phyloP scores from a whole-genome alignment of 768 basidiomycete genomes.

The Hemileccinum impolitum region DNA sequence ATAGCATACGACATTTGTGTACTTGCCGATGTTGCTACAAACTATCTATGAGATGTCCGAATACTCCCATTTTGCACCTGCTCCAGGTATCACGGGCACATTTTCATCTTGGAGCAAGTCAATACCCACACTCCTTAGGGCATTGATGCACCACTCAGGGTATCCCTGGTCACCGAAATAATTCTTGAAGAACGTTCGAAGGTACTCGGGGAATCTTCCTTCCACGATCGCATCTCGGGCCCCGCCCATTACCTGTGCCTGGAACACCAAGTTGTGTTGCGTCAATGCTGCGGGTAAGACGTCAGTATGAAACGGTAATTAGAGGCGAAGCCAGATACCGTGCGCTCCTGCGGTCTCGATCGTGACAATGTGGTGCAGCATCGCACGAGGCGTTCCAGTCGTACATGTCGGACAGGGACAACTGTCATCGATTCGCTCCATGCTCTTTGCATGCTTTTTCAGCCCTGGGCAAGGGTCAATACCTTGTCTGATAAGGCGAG shows the following conservation, averaged over 20 bases:
- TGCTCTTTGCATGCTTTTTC: constrained; percentile 65
- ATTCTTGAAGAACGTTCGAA: constrained; percentile 67
- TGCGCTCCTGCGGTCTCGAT: constrained; percentile 86
- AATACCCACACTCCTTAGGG: constrained; percentile 76
- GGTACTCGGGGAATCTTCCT: constrained; percentile 75
- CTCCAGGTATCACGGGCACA: constrained; percentile 52
- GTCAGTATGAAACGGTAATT: constrained; percentile 19
- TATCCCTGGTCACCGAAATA: constrained; percentile 81
- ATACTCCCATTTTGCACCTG: constrained; percentile 81
- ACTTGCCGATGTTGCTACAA: not conserved
- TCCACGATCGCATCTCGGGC: constrained; percentile 78
- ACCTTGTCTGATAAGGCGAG: not conserved
- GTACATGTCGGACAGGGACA: constrained; percentile 89
- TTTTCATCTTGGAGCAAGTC: constrained; percentile 64
- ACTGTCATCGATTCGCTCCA: constrained; percentile 64
- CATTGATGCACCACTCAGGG: constrained; percentile 87
- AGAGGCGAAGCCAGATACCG: constrained; percentile 41
- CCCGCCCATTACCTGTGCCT: constrained; percentile 84
- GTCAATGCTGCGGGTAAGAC: constrained; percentile 56
- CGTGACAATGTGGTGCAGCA: constrained; percentile 71
- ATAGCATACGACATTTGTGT: constrained; percentile 15
- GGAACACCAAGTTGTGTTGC: constrained; percentile 80
- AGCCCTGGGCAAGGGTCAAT: constrained; percentile 35
- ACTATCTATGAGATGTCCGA: constrained; percentile 36
- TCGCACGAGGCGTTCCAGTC: constrained; percentile 62